phyloP scores from a whole-genome alignment of 2,329 filamentous ascomycete species.

The Aspergillus hiratsukae region DNA sequence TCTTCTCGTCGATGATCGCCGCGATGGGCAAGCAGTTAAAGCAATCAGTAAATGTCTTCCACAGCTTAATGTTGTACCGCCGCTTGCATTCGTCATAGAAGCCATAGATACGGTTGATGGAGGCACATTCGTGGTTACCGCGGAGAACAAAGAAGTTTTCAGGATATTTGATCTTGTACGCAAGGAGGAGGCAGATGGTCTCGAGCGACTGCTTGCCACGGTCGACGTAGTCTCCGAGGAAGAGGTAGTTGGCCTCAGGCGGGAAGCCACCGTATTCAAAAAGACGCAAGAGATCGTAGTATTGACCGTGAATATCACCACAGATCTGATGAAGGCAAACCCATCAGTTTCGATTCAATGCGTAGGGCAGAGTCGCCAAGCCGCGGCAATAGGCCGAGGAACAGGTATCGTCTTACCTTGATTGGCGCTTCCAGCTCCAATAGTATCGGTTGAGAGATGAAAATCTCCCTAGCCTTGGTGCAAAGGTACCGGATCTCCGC shows the following conservation, averaged over 20 bases:
- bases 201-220: constrained; percentile 98
- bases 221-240: constrained; percentile 98
- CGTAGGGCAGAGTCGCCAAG: not conserved
- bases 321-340: constrained; percentile 67
- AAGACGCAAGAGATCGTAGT: constrained; percentile 93
- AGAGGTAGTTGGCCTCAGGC: constrained; percentile 98
- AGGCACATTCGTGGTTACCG: constrained; percentile 98
- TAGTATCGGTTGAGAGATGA: constrained; percentile 97
- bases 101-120: constrained; percentile 97
- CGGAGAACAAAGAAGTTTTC: constrained; percentile 99
- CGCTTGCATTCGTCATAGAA: constrained; percentile 99
- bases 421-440: constrained; percentile 97
- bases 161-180: constrained; percentile 99
- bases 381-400: not conserved
- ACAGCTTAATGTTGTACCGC: constrained; percentile 98
- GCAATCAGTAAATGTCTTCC: constrained; percentile 99
- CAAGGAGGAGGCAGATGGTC: constrained; percentile 92
- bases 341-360: constrained; percentile 11
- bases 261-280: constrained; percentile 99
- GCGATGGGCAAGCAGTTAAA: constrained; percentile 99
- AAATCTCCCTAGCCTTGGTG: constrained; percentile 98
- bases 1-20: constrained; percentile 99
- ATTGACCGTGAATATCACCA: constrained; percentile 98
- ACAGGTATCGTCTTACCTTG: constrained; percentile 63
- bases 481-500: constrained; percentile 95